Percentiles rank a stretch among this genome's conserved stretches.
phyloP scores from a whole-genome alignment of 306 rosid species.

The Vigna nakashimae region DNA sequence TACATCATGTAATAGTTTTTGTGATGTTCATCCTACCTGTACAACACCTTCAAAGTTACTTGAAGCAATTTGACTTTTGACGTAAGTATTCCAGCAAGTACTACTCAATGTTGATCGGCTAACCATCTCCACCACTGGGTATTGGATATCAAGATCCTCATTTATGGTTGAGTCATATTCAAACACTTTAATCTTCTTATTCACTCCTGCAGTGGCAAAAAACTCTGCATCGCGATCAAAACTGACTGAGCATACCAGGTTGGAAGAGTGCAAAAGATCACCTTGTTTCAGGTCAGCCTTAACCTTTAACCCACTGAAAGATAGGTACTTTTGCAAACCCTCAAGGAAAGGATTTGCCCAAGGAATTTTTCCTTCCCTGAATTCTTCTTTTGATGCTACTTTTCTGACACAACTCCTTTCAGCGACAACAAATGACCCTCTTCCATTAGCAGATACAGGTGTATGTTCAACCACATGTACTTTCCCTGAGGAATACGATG shows the following conservation, averaged over 20 bases:
- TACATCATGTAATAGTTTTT: not conserved
- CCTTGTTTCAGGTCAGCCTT: constrained; percentile 95
- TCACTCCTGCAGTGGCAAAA: constrained; percentile 86
- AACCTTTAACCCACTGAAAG: constrained; percentile 71
- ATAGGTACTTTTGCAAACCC: constrained; percentile 82
- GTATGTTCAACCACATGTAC: constrained; percentile 50
- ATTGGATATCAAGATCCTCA: constrained; percentile 81
- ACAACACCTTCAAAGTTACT: constrained; percentile 92
- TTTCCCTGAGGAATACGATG: constrained; percentile 21
- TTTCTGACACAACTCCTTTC: constrained; percentile 64
- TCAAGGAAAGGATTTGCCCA: constrained; percentile 86
- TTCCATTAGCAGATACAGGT: constrained; percentile 64
- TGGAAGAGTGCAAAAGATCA: constrained; percentile 85
- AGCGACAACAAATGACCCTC: constrained; percentile 65
- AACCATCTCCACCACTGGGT: constrained; percentile 88
- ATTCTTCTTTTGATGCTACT: constrained; percentile 60
- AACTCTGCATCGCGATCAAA: constrained; percentile 87
- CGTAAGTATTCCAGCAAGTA: constrained; percentile 84
- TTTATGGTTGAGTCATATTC: constrained; percentile 69
- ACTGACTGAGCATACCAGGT: constrained; percentile 75
- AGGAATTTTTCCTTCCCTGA: constrained; percentile 58
- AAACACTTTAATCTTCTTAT: constrained; percentile 82
- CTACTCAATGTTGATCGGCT: constrained; percentile 80
- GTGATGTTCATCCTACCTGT: constrained; percentile 60
- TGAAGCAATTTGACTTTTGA: constrained; percentile 90